A percentile compares a stretch with the other conserved stretches of the same genome.
Evolutionary conservation across 129 eudicot species (phyloP).

Genomic region (Chrysanthemum lavandulifolium): DNA sequence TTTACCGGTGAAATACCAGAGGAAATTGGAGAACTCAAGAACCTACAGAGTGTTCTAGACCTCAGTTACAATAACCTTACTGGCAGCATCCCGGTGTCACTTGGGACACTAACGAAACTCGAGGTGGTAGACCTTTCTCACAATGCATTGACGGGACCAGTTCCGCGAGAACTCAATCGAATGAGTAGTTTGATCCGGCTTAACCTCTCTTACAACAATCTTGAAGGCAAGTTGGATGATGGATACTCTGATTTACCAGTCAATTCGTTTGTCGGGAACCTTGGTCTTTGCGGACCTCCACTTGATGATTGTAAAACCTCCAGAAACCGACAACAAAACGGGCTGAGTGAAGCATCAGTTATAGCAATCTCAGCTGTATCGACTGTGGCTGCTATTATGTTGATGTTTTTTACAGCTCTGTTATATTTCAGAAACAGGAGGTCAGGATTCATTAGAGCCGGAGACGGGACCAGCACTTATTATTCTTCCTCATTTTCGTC

Average conservation of each 20-base stretch:
- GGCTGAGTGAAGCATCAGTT: slow-evolving; percentile 47
- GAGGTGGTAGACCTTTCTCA: slow-evolving; percentile 80
- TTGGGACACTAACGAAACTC: slow-evolving; percentile 71
- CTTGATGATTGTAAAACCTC: slow-evolving; percentile 47
- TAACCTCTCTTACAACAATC: slow-evolving; percentile 77
- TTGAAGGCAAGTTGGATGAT: slow-evolving; percentile 66
- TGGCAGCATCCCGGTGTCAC: slow-evolving; percentile 63
- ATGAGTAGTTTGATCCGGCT: slow-evolving; percentile 87
- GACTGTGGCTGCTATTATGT: slow-evolving; percentile 45
- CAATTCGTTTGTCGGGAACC: slow-evolving; percentile 66
- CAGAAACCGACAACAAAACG: slow-evolving; percentile 21
- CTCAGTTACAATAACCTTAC: slow-evolving; percentile 76
- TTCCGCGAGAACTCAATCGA: slow-evolving; percentile 59
- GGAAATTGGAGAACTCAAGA: slow-evolving; percentile 66
- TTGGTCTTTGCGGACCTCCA: slow-evolving; percentile 78
- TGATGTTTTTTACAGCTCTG: slow-evolving; percentile 57
- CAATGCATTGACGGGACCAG: slow-evolving; percentile 63
- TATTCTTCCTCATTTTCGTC: slow-evolving; percentile 68
- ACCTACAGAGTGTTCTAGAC: slow-evolving; percentile 78
- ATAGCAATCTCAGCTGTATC: slow-evolving; percentile 65
- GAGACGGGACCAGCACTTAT: slow-evolving; percentile 34
- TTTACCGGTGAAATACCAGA: slow-evolving; percentile 67
- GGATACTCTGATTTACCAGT: slow-evolving; percentile 66
- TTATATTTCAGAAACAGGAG: slow-evolving; percentile 52
- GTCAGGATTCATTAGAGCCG: slow-evolving; percentile 43